Evolutionary conservation across 2,329 filamentous ascomycete genomes (phyloP).

Genomic region (Lachnellula subtilissima): DNA sequence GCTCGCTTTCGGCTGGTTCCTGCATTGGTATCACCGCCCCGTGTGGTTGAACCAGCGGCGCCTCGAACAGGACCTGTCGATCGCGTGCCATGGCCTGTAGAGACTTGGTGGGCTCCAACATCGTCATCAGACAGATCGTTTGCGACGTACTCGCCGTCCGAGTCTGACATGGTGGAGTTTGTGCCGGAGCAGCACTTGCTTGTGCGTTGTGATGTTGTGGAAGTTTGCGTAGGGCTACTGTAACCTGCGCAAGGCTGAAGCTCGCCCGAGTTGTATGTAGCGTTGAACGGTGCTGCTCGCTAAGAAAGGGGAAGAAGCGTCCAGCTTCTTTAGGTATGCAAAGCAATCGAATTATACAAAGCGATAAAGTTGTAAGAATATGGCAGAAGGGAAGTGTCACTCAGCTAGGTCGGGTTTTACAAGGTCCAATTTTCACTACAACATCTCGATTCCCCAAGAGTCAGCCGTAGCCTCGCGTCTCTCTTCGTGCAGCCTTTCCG

Average conservation of each 20-base stretch:
- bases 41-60: conserved; percentile 25
- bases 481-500: no score
- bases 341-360: no score
- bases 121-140: conserved; percentile 63
- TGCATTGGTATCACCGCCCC: conserved; percentile 25
- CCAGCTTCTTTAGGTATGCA: no score
- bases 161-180: conserved; percentile 57
- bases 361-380: no score
- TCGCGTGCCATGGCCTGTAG: conserved; percentile 27
- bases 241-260: conserved; percentile 2
- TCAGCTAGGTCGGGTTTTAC: no score
- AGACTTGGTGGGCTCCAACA: conserved; percentile 35
- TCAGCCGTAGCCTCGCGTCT: no score
- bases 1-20: conserved; percentile 42
- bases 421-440: no score
- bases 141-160: conserved; percentile 64
- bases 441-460: no score
- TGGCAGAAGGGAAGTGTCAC: no score
- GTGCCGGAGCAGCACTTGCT: background rate
- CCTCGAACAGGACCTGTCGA: conserved; percentile 26
- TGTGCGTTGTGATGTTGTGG: background rate
- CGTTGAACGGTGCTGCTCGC: no score
- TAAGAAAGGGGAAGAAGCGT: no score
- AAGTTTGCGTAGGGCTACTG: background rate
- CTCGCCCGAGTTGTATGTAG: no score